These are phyloP conservation scores for Saccharomycopsis guyanensis DNA, from an alignment of 805 yeast species.

Conservation along the genomic window DNA sequence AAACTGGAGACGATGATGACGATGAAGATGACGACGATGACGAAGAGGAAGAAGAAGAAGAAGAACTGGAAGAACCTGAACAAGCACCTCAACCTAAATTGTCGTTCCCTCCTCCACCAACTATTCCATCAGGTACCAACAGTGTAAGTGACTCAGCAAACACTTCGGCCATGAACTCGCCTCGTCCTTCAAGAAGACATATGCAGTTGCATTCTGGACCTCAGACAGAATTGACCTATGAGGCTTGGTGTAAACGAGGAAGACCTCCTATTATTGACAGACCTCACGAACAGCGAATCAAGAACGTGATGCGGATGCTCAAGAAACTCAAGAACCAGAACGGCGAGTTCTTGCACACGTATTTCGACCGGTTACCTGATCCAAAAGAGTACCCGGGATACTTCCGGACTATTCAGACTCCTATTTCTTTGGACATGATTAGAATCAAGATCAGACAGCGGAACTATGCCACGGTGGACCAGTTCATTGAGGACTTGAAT, in stretches of 20 bases:
- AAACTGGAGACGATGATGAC: not conserved
- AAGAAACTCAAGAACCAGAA: constrained; percentile 59
- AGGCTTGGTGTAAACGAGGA: constrained; percentile 58
- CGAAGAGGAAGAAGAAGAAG: not conserved
- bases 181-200: not conserved
- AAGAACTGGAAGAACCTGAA: not conserved
- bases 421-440: constrained; percentile 65
- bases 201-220: not conserved
- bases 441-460: constrained; percentile 80
- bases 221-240: constrained; percentile 13
- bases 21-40: constrained; percentile 4
- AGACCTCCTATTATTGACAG: constrained; percentile 87
- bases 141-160: not conserved
- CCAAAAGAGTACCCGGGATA: constrained; percentile 37
- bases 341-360: constrained; percentile 44
- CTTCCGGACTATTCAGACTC: constrained; percentile 45
- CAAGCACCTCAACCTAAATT: not conserved
- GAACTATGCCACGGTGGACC: constrained; percentile 67
- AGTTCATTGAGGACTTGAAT: constrained; percentile 69
- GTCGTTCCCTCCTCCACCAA: not conserved
- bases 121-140: not conserved
- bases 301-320: constrained; percentile 72
- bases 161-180: not conserved
- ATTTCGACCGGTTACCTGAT: constrained; percentile 81
- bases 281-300: constrained; percentile 88